These are phyloP conservation scores for Chenopodium berlandieri DNA, from an alignment of 148 eudicot genomes.

Conservation along the genomic window DNA sequence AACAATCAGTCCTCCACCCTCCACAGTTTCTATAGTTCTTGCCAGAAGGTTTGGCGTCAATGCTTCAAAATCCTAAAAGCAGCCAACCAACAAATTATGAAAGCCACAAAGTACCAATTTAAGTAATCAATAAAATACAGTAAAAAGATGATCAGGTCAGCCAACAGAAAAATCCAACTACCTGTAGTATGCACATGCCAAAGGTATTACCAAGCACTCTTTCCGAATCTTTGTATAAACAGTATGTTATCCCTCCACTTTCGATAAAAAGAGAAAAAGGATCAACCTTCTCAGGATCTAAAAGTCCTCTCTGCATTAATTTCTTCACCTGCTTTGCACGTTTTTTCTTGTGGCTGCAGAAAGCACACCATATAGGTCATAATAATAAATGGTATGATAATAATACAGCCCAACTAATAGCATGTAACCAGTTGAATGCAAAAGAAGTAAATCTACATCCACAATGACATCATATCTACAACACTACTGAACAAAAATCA, in stretches of 20 bases:
- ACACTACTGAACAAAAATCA: too few species aligned
- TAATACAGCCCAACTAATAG: not conserved
- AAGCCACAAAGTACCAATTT: constrained; percentile 9
- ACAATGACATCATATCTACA: too few species aligned
- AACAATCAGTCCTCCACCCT: constrained; percentile 90
- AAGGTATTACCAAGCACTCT: constrained; percentile 91
- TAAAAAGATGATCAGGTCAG: not conserved
- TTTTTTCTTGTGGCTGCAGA: constrained; percentile 75
- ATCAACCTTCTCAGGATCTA: constrained; percentile 87
- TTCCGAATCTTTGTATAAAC: constrained; percentile 86
- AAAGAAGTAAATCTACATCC: too few species aligned
- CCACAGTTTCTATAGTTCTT: constrained; percentile 94
- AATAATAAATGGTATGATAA: not conserved
- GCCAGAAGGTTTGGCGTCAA: constrained; percentile 95
- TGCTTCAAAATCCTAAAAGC: constrained; percentile 84
- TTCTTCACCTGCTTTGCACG: constrained; percentile 73
- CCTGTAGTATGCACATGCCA: constrained; percentile 98
- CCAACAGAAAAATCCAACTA: constrained; percentile 23
- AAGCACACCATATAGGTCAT: not conserved
- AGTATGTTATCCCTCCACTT: constrained; percentile 72
- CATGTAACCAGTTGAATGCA: too few species aligned
- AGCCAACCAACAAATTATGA: constrained; percentile 15
- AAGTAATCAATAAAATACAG: not conserved
- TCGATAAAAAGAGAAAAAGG: constrained; percentile 75
- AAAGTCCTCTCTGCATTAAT: constrained; percentile 56